Percentiles rank a stretch among this genome's conserved stretches.
Evolutionary conservation across 2,329 filamentous ascomycete species (phyloP).

Genomic region (Hypomyces perniciosus): DNA sequence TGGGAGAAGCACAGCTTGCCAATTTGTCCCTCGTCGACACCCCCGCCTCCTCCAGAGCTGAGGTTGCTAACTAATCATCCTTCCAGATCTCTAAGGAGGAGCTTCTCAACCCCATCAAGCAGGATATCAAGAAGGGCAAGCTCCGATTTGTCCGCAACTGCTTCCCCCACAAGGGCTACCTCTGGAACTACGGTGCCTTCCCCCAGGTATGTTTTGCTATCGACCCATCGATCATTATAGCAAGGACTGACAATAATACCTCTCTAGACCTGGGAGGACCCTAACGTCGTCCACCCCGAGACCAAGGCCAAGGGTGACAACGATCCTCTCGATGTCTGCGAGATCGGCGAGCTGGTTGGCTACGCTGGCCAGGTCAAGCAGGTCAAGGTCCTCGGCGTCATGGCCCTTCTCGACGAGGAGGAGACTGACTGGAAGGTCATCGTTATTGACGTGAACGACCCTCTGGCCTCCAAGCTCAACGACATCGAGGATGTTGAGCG

Average conservation of each 20-base stretch:
- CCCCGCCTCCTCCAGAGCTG: background rate
- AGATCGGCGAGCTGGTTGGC: slow-evolving; percentile 97
- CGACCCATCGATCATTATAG: background rate
- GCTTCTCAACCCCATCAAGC: slow-evolving; percentile 97
- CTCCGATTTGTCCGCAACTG: slow-evolving; percentile 99
- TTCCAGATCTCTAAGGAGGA: slow-evolving; percentile 95
- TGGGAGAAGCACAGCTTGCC: background rate
- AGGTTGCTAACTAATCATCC: slow-evolving; percentile 1
- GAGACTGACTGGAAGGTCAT: slow-evolving; percentile 99
- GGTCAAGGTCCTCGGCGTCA: slow-evolving; percentile 99
- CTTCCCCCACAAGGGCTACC: slow-evolving; percentile 99
- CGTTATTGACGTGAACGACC: slow-evolving; percentile 97
- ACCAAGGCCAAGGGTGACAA: slow-evolving; percentile 99
- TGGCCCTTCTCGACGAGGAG: slow-evolving; percentile 98
- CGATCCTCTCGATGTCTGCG: slow-evolving; percentile 98
- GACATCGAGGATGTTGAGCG: slow-evolving; percentile 98
- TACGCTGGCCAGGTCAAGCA: slow-evolving; percentile 97
- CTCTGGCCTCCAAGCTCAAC: slow-evolving; percentile 91
- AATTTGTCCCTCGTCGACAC: background rate
- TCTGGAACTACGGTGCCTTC: slow-evolving; percentile 99
- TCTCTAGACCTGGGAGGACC: slow-evolving; percentile 93
- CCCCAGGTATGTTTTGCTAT: slow-evolving; percentile 63
- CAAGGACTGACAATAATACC: slow-evolving; percentile 2
- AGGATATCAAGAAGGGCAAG: slow-evolving; percentile 99
- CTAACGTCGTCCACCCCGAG: slow-evolving; percentile 91